Conservation (phyloP, 139 green algal genomes). For the Chlorella ohadii region DNA sequence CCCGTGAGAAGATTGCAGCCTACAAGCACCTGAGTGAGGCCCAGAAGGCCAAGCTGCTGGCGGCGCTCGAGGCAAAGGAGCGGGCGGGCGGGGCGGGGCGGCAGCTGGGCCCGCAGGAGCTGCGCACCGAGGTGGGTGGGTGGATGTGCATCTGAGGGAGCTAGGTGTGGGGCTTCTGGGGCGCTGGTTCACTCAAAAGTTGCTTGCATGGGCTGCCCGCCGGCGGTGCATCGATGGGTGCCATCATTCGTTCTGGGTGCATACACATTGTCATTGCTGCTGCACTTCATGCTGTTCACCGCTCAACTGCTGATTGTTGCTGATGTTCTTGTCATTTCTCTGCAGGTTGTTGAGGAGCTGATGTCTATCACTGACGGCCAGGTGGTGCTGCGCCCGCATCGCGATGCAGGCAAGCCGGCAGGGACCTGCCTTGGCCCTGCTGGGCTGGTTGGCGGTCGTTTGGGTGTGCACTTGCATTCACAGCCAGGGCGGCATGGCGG, state of each 20-base stretch:
- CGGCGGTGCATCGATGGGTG: too few species aligned
- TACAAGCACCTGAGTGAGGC: conserved; percentile 77
- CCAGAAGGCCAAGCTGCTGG: conserved; percentile 77
- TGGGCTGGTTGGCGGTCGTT: too few species aligned
- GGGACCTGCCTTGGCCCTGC: neutral
- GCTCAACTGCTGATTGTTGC: conserved; percentile 39
- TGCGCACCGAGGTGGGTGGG: conserved; percentile 44
- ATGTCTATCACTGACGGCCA: conserved; percentile 94
- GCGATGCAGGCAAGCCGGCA: conserved; percentile 15
- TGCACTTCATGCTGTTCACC: too few species aligned
- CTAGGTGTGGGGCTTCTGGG: too few species aligned
- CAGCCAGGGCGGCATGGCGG: too few species aligned
- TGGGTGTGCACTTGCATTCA: too few species aligned
- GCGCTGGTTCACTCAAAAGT: too few species aligned
- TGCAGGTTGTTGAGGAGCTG: conserved; percentile 89
- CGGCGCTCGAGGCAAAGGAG: conserved; percentile 52
- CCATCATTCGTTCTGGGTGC: too few species aligned
- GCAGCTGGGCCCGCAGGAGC: conserved; percentile 26
- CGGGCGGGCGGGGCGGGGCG: neutral
- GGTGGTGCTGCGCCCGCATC: conserved; percentile 51
- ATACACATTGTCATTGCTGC: neutral
- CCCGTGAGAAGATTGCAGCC: conserved; percentile 60
- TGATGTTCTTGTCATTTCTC: neutral
- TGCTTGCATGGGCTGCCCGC: too few species aligned
- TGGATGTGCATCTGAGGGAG: too few species aligned